Conservation (phyloP, 2,329 filamentous ascomycete species). For the Nigrospora osmanthi region DNA sequence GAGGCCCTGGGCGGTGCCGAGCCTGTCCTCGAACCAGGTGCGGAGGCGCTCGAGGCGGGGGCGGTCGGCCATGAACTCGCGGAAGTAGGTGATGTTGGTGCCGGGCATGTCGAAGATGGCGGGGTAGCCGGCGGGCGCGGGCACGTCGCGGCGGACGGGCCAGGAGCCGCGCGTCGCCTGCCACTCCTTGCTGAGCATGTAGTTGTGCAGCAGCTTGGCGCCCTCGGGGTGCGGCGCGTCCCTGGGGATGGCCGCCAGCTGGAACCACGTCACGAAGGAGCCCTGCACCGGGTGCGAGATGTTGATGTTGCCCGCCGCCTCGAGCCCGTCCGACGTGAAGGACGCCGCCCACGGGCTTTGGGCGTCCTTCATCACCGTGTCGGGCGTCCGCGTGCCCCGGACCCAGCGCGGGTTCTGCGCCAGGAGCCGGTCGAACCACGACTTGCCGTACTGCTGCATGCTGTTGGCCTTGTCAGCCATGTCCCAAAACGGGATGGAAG, state of each 20-base stretch:
- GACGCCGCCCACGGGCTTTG: constrained; percentile 22
- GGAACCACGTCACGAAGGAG: constrained; percentile 38
- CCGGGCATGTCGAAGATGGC: constrained; percentile 18
- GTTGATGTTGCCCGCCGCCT: constrained; percentile 10
- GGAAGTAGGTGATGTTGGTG: constrained; percentile 24
- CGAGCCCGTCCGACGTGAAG: constrained; percentile 21
- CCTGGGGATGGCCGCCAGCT: constrained; percentile 38
- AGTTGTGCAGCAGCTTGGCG: constrained; percentile 42
- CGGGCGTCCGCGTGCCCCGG: constrained; percentile 38
- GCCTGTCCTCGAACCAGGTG: constrained; percentile 25
- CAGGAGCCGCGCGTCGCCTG: constrained; percentile 22
- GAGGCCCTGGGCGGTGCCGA: constrained; percentile 28
- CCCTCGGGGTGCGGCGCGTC: constrained; percentile 40
- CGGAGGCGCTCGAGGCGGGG: constrained; percentile 24
- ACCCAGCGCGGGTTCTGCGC: constrained; percentile 45
- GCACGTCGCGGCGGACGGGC: constrained; percentile 20
- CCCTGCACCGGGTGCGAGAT: constrained; percentile 25
- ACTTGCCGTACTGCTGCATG: constrained; percentile 29
- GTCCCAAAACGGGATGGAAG: too few relatives aligned
- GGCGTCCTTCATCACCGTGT: constrained; percentile 19
- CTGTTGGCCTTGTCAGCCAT: constrained; percentile 10
- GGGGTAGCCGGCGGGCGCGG: constrained; percentile 15
- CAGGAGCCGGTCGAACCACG: constrained; percentile 39
- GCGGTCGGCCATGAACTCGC: constrained; percentile 26
- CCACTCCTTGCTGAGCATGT: constrained; percentile 31